Base-by-base conservation (phyloP, 805 yeast genomes). In the Lipomyces kockii region DNA sequence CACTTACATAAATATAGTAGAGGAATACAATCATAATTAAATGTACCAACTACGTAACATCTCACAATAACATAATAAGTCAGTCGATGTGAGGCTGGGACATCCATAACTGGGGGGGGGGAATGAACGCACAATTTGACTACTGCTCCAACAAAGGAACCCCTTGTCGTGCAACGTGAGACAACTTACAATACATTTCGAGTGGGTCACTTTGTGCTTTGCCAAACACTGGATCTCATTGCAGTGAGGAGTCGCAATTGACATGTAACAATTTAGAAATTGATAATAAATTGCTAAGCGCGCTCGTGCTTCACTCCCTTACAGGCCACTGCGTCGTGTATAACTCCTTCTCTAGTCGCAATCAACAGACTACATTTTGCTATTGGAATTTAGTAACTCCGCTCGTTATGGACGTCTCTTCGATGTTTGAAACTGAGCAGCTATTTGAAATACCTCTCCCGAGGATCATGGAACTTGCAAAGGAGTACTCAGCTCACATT, bases 401-500 rank as follows among this genome's bases (percentile, higher is more conserved):
- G 22, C 20, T 34, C 43, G 51, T 12, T 20, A 57, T 34, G 43
- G 60, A 57, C 17, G n/a, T 11, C 17, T n/a, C 37, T 17, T 14
- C 9, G 58, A 57, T 22, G 8, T 8, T 39, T 35, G 60, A 52
- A 22, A 22, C 58, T 52, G 34, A 52, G 56, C 34, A 39, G 43
- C 39, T 22, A 29, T 52, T n/a, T 29, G 61, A 32, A 37, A 58
- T 58, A 14, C 27, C 61, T 35, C 25, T 34, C 14, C 35, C 53
- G 25, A 34, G 39, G 14, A 55, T 58, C 25, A 29, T 58, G 27
- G 54, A 32, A 22, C 14, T 29, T 39, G 61, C 61, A 17, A 27
- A 27, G 25, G 54, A 58, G 58, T 20, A 22, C 39, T 53, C 63
- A 4, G 63, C 63, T 25, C 59, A 53, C 27, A 53, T 60, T 17